A percentile compares a stretch with the other conserved stretches of the same genome.
These are phyloP conservation scores for Acacia pycnantha DNA, from an alignment of 331 rosid genomes.

Conservation along the genomic window DNA sequence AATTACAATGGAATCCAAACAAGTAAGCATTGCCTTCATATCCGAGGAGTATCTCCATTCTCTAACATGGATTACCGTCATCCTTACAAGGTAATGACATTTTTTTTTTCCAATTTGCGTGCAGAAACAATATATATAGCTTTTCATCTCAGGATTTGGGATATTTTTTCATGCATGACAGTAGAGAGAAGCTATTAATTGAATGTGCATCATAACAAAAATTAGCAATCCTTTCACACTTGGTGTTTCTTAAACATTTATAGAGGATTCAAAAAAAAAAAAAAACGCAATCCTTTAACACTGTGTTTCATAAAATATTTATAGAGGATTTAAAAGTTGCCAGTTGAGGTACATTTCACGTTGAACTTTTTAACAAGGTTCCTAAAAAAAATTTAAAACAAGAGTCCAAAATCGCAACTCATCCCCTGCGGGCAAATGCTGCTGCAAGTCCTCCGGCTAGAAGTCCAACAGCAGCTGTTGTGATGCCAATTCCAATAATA, in stretches of 20 bases:
- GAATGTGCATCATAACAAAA: not conserved
- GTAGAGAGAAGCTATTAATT: not conserved
- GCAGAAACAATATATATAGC: not conserved
- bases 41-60: not conserved
- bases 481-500: constrained; percentile 88
- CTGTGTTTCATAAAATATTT: not conserved
- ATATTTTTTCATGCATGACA: not conserved
- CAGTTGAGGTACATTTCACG: constrained; percentile 20
- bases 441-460: constrained; percentile 88
- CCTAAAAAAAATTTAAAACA: constrained; percentile 8
- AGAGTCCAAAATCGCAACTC: constrained; percentile 32
- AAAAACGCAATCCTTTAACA: not conserved
- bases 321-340: not conserved
- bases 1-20: no score
- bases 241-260: not conserved
- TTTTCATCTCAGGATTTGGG: not conserved
- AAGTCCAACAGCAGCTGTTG: constrained; percentile 85
- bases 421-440: constrained; percentile 68
- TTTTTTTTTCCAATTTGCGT: not conserved
- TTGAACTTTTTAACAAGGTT: constrained; percentile 21
- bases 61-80: not conserved
- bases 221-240: not conserved
- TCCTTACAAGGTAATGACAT: no score
- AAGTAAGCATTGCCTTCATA: not conserved
- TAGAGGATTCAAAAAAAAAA: not conserved